Conservation (phyloP, 202 grass and related monocot species). For the Panicum hallii region DNA sequence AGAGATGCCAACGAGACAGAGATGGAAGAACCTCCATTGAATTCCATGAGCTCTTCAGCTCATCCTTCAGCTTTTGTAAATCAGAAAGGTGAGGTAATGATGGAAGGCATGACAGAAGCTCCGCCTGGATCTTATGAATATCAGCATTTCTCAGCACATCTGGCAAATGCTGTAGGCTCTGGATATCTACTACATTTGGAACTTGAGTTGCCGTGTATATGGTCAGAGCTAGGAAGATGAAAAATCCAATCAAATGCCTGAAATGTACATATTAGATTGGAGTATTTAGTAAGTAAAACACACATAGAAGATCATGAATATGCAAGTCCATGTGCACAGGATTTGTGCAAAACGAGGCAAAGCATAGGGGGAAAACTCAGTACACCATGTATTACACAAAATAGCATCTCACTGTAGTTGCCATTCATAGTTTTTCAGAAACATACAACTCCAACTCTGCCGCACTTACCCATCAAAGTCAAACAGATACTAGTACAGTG, state of each 20-base stretch:
- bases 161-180: constrained; percentile 75
- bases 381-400: background rate
- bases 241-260: constrained; percentile 98
- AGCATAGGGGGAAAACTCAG: background rate
- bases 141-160: constrained; percentile 82
- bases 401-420: background rate
- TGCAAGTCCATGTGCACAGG: too few relatives aligned
- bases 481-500: background rate
- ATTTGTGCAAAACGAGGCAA: background rate
- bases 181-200: constrained; percentile 73
- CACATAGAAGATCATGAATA: background rate
- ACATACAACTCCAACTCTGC: background rate
- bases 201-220: constrained; percentile 88
- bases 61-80: constrained; percentile 80
- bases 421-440: constrained; percentile 1
- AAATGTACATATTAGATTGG: constrained; percentile 27
- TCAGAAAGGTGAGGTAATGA: constrained; percentile 78
- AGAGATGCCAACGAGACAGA: constrained; percentile 69
- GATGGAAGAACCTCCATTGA: constrained; percentile 76
- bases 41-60: constrained; percentile 74
- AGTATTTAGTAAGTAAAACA: constrained; percentile 35
- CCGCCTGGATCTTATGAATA: constrained; percentile 79
- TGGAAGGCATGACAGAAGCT: constrained; percentile 81
- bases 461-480: background rate
- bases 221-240: constrained; percentile 93